Evolutionary conservation across 768 basidiomycete species (phyloP).

Genomic region (Tylopilus sp.): DNA sequence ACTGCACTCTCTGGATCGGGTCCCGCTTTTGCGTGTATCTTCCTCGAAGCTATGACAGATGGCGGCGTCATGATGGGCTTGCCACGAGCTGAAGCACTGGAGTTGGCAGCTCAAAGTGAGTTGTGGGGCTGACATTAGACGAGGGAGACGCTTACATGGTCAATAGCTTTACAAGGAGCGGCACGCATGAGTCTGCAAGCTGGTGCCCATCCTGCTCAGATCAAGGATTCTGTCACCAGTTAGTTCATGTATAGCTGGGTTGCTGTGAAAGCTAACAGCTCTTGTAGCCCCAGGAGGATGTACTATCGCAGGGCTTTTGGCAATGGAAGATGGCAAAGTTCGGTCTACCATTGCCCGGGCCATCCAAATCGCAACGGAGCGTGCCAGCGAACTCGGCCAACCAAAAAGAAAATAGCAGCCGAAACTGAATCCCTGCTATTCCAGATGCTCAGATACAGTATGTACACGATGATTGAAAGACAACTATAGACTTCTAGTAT

Average conservation of each 20-base stretch:
- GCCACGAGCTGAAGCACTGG: slow-evolving; percentile 88
- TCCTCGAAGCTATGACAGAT: slow-evolving; percentile 98
- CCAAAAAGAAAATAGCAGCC: slow-evolving; percentile 45
- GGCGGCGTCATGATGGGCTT: slow-evolving; percentile 99
- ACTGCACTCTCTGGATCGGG: slow-evolving; percentile 96
- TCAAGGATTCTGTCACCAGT: slow-evolving; percentile 98
- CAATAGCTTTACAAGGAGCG: slow-evolving; percentile 86
- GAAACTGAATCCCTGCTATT: background rate
- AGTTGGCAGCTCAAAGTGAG: slow-evolving; percentile 93
- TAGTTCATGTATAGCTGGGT: slow-evolving; percentile 27
- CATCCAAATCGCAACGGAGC: slow-evolving; percentile 91
- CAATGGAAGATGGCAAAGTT: slow-evolving; percentile 91
- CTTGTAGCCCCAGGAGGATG: slow-evolving; percentile 90
- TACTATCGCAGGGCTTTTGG: slow-evolving; percentile 94
- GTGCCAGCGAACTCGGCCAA: slow-evolving; percentile 82
- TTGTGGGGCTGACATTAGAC: slow-evolving; percentile 2
- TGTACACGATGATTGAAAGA: background rate
- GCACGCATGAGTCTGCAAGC: slow-evolving; percentile 92
- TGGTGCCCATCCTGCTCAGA: slow-evolving; percentile 89
- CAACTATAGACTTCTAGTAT: too few relatives aligned
- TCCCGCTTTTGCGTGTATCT: slow-evolving; percentile 94
- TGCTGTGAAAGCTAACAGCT: background rate
- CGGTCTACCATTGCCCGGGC: slow-evolving; percentile 93
- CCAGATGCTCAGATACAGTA: background rate
- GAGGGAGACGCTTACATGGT: background rate